Base-by-base conservation (phyloP, 768 basidiomycete species). In the Lactifluus volemus region DNA sequence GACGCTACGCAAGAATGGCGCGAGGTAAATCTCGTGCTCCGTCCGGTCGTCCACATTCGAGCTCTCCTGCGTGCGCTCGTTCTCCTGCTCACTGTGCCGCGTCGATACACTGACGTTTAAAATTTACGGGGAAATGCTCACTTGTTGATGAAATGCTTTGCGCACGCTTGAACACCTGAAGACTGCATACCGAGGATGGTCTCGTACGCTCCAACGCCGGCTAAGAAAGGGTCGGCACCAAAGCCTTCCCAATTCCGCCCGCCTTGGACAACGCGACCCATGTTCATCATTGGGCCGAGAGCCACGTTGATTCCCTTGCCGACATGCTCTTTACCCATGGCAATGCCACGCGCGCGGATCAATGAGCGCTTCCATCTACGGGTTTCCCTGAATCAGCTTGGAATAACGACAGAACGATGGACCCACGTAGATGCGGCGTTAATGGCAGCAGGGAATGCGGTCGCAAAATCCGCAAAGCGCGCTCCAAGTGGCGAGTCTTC, bases 241-340 rank as follows among this genome's bases (percentile, higher is more conserved):
- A 93, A 94, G n/a, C 91, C 92, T 77, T 96, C 94, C 90, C 92
- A 96, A 72, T 94, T 92, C 32, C 94, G 78, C 17, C 94, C 94
- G 7, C 88, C 91, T 64, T 82, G 77, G 3, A 88, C 84, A 19
- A 86, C 73, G 17, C 89, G 82, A 3, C 86, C 89, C 76, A 95
- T 81, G 70, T 94, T 93, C 84, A 91, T 93, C 86, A 89, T 89
- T 0, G 91, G 81, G 32, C 80, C 77, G 3, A 95, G 79, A 10
- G 84, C 86, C 52, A 95, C 75, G 67, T 97, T 82, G 49, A 90
- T 84, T 25, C 95, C 95, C 69, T 95, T 93, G 30, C 82, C 84
- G 58, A 78, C 78, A 73, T 90, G 87, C 70, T 98, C 95, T 57
- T 78, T 68, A 19, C 92, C 94, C 83, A 97, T 88, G 45, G 81